These are phyloP conservation scores for Rhodomyrtus tomentosa DNA, from an alignment of 345 rosid species.

Conservation along the genomic window DNA sequence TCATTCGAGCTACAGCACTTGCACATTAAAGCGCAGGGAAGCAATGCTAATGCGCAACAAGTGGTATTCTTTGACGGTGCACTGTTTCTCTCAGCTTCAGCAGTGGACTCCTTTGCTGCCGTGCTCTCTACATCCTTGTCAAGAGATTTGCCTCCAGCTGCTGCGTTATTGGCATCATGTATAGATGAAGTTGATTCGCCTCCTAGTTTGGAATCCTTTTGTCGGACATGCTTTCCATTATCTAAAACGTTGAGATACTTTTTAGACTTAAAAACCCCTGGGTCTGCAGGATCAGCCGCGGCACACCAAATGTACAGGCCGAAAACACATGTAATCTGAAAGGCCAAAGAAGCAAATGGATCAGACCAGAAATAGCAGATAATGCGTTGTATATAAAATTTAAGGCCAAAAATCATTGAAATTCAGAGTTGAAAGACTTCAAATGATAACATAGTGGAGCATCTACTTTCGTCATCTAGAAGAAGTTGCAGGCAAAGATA, in stretches of 20 bases:
- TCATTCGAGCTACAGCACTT: constrained; percentile 35
- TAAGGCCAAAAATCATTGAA: neutral
- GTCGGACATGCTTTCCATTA: constrained; percentile 26
- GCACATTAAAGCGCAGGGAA: constrained; percentile 67
- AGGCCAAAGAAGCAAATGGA: neutral
- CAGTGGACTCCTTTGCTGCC: constrained; percentile 22
- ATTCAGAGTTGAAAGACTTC: neutral
- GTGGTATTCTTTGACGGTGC: constrained; percentile 23
- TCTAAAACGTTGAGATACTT: constrained; percentile 63
- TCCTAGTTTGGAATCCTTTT: constrained; percentile 48
- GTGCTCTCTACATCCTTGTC: constrained; percentile 19
- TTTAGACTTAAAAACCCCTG: constrained; percentile 64
- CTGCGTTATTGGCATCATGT: constrained; percentile 30
- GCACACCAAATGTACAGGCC: constrained; percentile 82
- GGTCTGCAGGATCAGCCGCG: constrained; percentile 86
- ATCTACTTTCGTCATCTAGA: neutral
- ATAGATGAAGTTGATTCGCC: constrained; percentile 49
- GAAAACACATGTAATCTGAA: constrained; percentile 57
- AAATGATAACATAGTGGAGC: neutral
- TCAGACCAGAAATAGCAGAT: neutral
- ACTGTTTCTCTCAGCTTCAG: constrained; percentile 20
- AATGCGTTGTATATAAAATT: neutral
- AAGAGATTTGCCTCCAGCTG: constrained; percentile 37
- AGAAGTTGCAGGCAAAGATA: neutral
- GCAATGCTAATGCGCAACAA: constrained; percentile 18